Evolutionary conservation across 495 filamentous ascomycete species (phyloP), one percentile per base, ranked within the genome.

Genomic region (Neurospora sp.): DNA sequence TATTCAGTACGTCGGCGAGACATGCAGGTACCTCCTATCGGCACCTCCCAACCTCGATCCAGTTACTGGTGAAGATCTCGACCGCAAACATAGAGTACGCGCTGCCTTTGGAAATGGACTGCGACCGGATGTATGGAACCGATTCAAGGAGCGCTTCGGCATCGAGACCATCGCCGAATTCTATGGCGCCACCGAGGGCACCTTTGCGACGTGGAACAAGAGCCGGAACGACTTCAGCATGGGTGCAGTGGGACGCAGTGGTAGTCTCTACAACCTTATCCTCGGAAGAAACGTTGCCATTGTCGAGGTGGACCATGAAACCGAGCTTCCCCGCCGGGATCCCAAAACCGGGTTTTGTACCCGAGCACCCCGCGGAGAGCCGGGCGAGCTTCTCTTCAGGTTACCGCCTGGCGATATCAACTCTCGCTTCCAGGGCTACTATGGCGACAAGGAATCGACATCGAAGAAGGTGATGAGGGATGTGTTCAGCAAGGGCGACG

Each of bases 1-100:
- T 27, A 91, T 98, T 73, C 96, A 98, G 77, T 99, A 99, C 75
- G 95, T 99, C 10, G 96, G 96, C 41, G 96, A 99, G 79, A 97
- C 93, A 0, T 93, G 94, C 73, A 90, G 96, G 3, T 99, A 99
- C 79, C 87, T 99, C 18, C 86, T 98, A 45, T 85, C 92, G 0
- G 89, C 90, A 0, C 89, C 93, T 1, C 87, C 92, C 1, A 82
- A 87, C 70, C 79, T 87, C 37, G 88, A 93, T 74, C 84, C 90
- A 4, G 75, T 78, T 9, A 93, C 90, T 2, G 90, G 91, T 22
- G 89, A 91, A 76, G 88, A 90, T 74, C 84, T 94, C 42, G 96
- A 98, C 80, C 88, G 87, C 72, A 88, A 91, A 73, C 90, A 98
- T 82, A 88, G 84, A 0, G 86, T 98, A 5, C 90, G 91, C 3